A percentile compares a stretch with the other conserved stretches of the same genome.
phyloP scores from a whole-genome alignment of 306 rosid species.

The Dalbergia cultrata region DNA sequence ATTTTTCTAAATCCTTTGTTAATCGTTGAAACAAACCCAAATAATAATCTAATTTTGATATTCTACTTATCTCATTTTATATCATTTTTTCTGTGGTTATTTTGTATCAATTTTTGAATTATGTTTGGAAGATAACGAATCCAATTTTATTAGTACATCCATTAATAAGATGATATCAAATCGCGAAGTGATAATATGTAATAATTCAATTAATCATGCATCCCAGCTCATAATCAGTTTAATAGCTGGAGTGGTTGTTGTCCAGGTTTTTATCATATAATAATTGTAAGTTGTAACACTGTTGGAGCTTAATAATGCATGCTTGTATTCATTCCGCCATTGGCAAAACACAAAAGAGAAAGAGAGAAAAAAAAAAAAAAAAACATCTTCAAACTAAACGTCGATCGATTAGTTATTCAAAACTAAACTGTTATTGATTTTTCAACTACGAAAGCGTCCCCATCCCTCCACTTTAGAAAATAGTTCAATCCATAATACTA shows the following conservation, averaged over 20 bases:
- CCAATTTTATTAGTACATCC: not conserved
- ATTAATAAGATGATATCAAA: not conserved
- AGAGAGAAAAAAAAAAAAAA: not conserved
- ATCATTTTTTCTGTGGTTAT: too few relatives aligned
- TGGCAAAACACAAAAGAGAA: not conserved
- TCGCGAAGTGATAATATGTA: not conserved
- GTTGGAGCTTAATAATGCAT: slow-evolving; percentile 11
- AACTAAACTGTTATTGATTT: not conserved
- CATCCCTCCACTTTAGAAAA: slow-evolving; percentile 13
- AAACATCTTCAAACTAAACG: not conserved
- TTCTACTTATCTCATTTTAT: not conserved
- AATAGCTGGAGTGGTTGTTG: not conserved
- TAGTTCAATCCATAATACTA: not conserved
- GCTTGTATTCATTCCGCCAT: slow-evolving; percentile 10
- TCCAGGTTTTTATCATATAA: not conserved
- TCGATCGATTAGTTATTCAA: not conserved
- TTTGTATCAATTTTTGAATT: not conserved
- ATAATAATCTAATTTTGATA: not conserved
- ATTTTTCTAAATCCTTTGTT: not conserved
- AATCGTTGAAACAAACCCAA: not conserved
- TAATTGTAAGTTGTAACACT: slow-evolving; percentile 5
- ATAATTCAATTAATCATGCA: not conserved
- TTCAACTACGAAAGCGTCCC: slow-evolving; percentile 1
- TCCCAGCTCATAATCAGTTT: not conserved
- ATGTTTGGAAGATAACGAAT: not conserved